Base-by-base conservation (phyloP, 106 monocot species). In the Phalaenopsis aphrodite region DNA sequence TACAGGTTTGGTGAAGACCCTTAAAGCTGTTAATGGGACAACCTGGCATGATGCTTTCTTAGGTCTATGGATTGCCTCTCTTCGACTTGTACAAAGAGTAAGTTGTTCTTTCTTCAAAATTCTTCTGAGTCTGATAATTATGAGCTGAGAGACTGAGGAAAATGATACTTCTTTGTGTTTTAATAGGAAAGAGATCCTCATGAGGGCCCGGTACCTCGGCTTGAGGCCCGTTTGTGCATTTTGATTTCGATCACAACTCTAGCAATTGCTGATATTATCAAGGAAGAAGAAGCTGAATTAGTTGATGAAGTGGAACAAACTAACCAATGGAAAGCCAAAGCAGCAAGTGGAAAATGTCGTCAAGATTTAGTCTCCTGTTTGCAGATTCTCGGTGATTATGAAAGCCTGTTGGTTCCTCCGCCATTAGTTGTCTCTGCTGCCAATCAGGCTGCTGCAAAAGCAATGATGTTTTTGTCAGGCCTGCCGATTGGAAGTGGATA, bases 11-110 rank as follows among this genome's bases (percentile, higher is more conserved):
- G 79, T 98, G 39, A 98, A 91, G 79, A 77, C 91, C 69, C 94
- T 98, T 83, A 89, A 89, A 85, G 98, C 91, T 78, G 76, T 92
- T 78, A 98, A 98, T 85, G 71, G 82, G 45, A 80, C 88, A 10
- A 88, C 88, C 48, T 98, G 98, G 98, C 92, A 92, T 87, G 98
- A 98, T 83, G 83, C 92, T 82, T 98, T 98, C 75, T 87, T 91
- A 81, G 92, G 83, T 56, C 94, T 98, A 81, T 98, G 98, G 98
- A 88, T 98, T 78, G 92, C 98, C 12, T 88, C 98, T 82, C 92
- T 98, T 80, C 89, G 98, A 14, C 92, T 98, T 81, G 94, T 98
- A 23, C 98, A 98, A 86, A 87, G 98, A 89, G 98, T 94, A 75
- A 79, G 83, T 56, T 68, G 77, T 75, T 77, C 30, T 47, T 57